A percentile compares a stretch with the other conserved stretches of the same genome.
These are phyloP conservation scores for Amauroascus verrucosus DNA, from an alignment of 2,329 filamentous ascomycete species.

Conservation along the genomic window DNA sequence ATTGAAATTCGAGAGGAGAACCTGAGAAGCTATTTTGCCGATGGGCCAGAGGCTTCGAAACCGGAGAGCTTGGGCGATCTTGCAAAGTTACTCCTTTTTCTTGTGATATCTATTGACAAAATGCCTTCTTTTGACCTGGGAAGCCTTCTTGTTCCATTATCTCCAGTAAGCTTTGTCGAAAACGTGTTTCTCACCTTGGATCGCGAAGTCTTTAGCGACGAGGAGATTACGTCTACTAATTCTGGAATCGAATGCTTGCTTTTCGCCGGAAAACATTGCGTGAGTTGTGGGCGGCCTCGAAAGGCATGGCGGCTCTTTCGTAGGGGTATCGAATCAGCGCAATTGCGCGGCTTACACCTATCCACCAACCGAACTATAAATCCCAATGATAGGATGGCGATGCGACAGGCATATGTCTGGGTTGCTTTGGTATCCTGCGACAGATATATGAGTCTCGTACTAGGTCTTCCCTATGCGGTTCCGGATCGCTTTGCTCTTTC, in stretches of 20 bases:
- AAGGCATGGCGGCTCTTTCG: conserved; percentile 45
- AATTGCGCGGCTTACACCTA: conserved; percentile 43
- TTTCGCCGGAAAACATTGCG: conserved; percentile 43
- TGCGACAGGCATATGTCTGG: conserved; percentile 33
- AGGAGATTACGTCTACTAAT: conserved; percentile 42
- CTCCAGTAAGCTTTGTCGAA: conserved; percentile 37
- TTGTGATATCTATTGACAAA: conserved; percentile 36
- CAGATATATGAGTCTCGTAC: conserved; percentile 43
- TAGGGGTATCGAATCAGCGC: conserved; percentile 42
- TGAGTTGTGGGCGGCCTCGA: conserved; percentile 47
- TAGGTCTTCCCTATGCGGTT: conserved; percentile 43
- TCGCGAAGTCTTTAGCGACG: conserved; percentile 40
- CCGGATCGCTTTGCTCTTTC: conserved; percentile 25
- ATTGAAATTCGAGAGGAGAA: conserved; percentile 23
- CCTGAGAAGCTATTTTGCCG: conserved; percentile 9
- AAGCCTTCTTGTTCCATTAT: conserved; percentile 29
- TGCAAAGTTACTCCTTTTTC: conserved; percentile 37
- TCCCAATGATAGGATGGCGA: conserved; percentile 21
- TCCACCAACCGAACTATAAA: conserved; percentile 24
- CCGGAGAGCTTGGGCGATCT: conserved; percentile 29
- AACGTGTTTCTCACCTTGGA: conserved; percentile 40
- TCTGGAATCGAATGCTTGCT: conserved; percentile 46
- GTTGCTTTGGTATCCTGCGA: conserved; percentile 36
- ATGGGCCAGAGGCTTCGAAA: conserved; percentile 6
- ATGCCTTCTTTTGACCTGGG: conserved; percentile 31